Percentiles rank a stretch among this genome's conserved stretches.
Conservation (phyloP, 177 flowering plant genomes). For the Vitis hybrid region DNA sequence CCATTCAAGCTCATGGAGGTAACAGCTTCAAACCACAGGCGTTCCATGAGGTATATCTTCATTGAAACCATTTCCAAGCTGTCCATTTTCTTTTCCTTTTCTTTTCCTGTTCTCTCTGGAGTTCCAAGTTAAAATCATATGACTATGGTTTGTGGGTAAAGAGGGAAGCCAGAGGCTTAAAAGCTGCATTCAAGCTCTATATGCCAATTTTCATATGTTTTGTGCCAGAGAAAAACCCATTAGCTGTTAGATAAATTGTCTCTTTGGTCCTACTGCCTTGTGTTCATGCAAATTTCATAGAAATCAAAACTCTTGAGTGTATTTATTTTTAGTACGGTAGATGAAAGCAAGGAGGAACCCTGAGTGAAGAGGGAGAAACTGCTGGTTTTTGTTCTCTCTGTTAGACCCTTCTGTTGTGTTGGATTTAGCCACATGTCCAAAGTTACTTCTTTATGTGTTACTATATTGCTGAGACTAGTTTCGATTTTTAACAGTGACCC, state of each 20-base stretch:
- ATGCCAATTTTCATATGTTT: background rate
- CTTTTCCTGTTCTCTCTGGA: background rate
- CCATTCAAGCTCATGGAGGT: conserved; percentile 24
- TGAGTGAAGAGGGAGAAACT: background rate
- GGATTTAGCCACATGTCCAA: background rate
- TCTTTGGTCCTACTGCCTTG: background rate
- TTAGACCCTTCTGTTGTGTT: background rate
- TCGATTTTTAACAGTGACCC: conserved; percentile 26
- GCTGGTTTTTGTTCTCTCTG: background rate
- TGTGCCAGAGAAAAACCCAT: background rate
- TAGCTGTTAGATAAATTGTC: conserved; percentile 3
- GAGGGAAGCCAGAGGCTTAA: too few species aligned
- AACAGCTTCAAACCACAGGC: conserved; percentile 21
- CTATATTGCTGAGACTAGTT: background rate
- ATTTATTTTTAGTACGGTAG: too few species aligned
- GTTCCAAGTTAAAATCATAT: too few species aligned
- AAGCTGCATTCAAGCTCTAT: background rate
- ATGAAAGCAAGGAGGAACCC: too few species aligned
- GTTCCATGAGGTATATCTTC: conserved; percentile 20
- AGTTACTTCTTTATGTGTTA: background rate
- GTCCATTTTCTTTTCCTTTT: background rate
- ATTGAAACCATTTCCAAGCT: background rate
- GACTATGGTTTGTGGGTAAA: too few species aligned
- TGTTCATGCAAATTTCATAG: background rate
- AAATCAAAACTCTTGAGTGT: too few species aligned